Evolutionary conservation across 1,284 basidiomycete species (phyloP).

Genomic region (Fomitopsis pinicola): DNA sequence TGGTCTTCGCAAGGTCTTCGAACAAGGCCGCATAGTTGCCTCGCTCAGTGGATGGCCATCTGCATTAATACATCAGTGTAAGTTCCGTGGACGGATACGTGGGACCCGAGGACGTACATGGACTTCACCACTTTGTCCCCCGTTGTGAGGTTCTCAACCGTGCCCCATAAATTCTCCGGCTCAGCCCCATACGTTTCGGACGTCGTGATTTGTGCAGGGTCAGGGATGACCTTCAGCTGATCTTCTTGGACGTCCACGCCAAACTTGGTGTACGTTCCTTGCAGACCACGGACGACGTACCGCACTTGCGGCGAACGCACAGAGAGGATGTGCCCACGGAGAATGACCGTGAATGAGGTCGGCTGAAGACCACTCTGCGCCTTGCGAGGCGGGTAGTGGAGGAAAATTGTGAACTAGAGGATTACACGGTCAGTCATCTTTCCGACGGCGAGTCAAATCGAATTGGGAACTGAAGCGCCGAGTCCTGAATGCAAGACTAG

Average conservation of each 20-base stretch:
- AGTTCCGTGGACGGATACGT: conserved; percentile 1
- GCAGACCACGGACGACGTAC: conserved; percentile 65
- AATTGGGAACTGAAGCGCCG: background rate
- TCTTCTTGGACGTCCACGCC: conserved; percentile 81
- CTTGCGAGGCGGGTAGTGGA: conserved; percentile 47
- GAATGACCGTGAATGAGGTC: conserved; percentile 63
- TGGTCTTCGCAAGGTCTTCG: conserved; percentile 59
- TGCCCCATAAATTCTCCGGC: conserved; percentile 56
- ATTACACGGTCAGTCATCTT: background rate
- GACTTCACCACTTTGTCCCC: conserved; percentile 45
- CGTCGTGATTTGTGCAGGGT: conserved; percentile 43
- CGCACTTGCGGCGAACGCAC: conserved; percentile 63
- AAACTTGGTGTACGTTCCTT: conserved; percentile 71
- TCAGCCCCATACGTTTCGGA: conserved; percentile 37
- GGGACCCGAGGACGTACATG: conserved; percentile 34
- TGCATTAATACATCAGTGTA: conserved; percentile 18
- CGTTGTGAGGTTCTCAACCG: conserved; percentile 48
- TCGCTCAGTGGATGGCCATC: conserved; percentile 60
- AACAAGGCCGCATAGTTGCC: conserved; percentile 63
- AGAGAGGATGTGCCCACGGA: conserved; percentile 69
- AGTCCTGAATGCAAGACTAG: background rate
- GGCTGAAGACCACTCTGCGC: conserved; percentile 32
- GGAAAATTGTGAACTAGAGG: conserved; percentile 57
- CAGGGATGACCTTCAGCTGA: conserved; percentile 51
- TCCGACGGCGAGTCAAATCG: background rate